A percentile compares a stretch with the other conserved stretches of the same genome.
Conservation (phyloP, 768 basidiomycete genomes). For the Candolleomyces efflorescens region DNA sequence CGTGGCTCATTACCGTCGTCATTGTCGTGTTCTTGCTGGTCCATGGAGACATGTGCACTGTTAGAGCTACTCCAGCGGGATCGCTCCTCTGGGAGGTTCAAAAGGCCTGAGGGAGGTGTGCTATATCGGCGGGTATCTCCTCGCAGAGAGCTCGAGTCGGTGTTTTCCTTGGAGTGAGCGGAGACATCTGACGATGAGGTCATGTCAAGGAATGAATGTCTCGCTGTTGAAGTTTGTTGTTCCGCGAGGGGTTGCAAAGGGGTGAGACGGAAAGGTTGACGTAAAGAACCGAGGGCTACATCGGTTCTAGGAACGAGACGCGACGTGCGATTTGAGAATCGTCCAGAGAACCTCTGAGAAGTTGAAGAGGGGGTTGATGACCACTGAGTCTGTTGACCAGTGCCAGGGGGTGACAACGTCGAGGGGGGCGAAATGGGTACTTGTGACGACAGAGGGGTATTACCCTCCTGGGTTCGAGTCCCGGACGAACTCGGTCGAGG, state of each 20-base stretch:
- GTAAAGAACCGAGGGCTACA: not conserved
- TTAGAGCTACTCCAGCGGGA: constrained; percentile 43
- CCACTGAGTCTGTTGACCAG: constrained; percentile 11
- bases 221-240: not conserved
- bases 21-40: not conserved
- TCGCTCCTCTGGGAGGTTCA: constrained; percentile 10
- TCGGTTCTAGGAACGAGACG: constrained; percentile 3
- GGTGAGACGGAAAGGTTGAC: constrained; percentile 20
- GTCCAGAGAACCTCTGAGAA: constrained; percentile 18
- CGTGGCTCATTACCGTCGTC: not conserved
- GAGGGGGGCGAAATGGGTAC: not conserved
- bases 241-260: constrained; percentile 10
- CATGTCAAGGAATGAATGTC: constrained; percentile 37
- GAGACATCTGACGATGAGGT: constrained; percentile 28
- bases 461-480: not conserved
- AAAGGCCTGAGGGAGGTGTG: constrained; percentile 1
- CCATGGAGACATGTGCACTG: not conserved
- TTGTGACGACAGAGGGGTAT: not conserved
- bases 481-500: not conserved
- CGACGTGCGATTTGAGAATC: constrained; percentile 10
- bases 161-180: constrained; percentile 16
- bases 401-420: not conserved
- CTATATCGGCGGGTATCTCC: constrained; percentile 7
- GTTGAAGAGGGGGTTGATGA: constrained; percentile 20
- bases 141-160: constrained; percentile 9